These are phyloP conservation scores for Haberlea rhodopensis DNA, from an alignment of 257 asterid species.

Conservation along the genomic window DNA sequence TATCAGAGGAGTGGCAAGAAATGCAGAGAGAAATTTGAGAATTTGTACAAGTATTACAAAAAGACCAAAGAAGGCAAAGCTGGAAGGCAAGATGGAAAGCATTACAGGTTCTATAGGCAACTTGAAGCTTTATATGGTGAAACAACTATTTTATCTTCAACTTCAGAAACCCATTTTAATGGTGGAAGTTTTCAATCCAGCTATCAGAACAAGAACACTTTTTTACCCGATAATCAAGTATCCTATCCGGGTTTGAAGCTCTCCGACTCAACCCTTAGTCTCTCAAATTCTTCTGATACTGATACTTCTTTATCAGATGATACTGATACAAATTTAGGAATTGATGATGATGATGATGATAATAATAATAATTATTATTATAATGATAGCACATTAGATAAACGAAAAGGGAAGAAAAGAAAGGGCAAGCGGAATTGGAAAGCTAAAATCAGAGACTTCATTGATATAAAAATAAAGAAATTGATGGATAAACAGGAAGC, in stretches of 20 bases:
- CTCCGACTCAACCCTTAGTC: constrained; percentile 73
- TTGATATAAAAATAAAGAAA: constrained; percentile 69
- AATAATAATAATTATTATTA: too few species aligned
- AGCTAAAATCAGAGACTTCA: constrained; percentile 60
- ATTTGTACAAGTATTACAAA: constrained; percentile 92
- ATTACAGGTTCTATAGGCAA: constrained; percentile 87
- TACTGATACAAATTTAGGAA: constrained; percentile 29
- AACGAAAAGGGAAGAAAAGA: constrained; percentile 41
- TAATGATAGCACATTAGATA: too few species aligned
- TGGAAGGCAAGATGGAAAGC: constrained; percentile 95
- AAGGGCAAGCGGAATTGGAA: constrained; percentile 57
- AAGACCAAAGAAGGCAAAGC: constrained; percentile 96
- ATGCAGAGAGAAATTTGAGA: constrained; percentile 97
- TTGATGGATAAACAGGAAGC: constrained; percentile 79
- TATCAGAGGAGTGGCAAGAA: constrained; percentile 92
- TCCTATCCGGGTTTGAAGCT: constrained; percentile 34
- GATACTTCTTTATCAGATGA: constrained; percentile 55
- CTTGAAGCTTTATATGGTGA: constrained; percentile 96
- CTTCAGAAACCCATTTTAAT: constrained; percentile 31
- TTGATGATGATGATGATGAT: constrained; percentile 15
- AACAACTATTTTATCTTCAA: constrained; percentile 36
- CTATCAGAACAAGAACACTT: constrained; percentile 24
- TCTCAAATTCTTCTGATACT: constrained; percentile 61
- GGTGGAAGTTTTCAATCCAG: constrained; percentile 29
- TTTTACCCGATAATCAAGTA: constrained; percentile 38